phyloP scores from a whole-genome alignment of 2,329 filamentous ascomycete species.

The Fusarium robinianum region DNA sequence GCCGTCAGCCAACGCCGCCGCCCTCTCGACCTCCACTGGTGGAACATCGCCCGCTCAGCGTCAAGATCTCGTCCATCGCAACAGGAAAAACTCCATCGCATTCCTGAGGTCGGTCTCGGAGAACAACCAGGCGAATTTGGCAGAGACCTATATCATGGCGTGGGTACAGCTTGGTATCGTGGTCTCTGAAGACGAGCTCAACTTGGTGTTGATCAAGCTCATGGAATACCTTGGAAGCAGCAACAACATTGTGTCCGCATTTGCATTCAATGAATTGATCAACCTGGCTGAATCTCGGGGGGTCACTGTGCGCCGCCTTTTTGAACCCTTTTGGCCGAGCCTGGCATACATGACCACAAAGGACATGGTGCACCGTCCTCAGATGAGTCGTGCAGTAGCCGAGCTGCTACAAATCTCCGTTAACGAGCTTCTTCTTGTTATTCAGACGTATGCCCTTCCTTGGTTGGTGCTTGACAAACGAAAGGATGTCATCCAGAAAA shows the following conservation, averaged over 20 bases:
- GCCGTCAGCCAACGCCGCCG: constrained; percentile 1
- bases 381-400: constrained; percentile 78
- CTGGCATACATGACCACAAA: constrained; percentile 82
- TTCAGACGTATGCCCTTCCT: constrained; percentile 82
- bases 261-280: constrained; percentile 82
- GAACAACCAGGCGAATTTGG: constrained; percentile 66
- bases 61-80: constrained; percentile 36
- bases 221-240: constrained; percentile 85
- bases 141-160: constrained; percentile 83
- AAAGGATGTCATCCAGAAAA: constrained; percentile 76
- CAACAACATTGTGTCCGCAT: constrained; percentile 77
- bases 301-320: constrained; percentile 67
- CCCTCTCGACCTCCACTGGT: constrained; percentile 6
- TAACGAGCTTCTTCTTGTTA: constrained; percentile 71
- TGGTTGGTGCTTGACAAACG: constrained; percentile 81
- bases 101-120: constrained; percentile 75
- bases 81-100: constrained; percentile 71
- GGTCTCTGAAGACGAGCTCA: constrained; percentile 80
- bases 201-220: constrained; percentile 80
- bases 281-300: constrained; percentile 70
- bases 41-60: constrained; percentile 22
- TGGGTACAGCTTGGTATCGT: constrained; percentile 83
- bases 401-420: constrained; percentile 79
- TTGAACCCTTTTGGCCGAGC: constrained; percentile 87
- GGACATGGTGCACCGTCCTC: constrained; percentile 78